Percentiles rank a stretch among this genome's conserved stretches.
These are phyloP conservation scores for Leishmania turanica DNA, from an alignment of 208 protist genomes.

Conservation along the genomic window DNA sequence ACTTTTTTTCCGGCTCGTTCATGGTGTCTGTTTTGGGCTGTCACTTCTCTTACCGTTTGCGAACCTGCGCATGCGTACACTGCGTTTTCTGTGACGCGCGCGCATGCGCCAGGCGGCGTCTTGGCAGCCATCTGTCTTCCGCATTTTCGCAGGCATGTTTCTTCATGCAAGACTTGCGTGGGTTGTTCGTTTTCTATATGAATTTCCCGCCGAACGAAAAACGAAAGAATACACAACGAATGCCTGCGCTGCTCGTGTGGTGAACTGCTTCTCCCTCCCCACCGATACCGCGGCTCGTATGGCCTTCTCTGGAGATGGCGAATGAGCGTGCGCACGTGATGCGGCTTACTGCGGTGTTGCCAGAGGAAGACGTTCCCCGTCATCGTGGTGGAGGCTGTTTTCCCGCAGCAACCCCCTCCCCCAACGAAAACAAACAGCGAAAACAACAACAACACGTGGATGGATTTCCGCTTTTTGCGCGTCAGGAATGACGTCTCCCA, in stretches of 20 bases:
- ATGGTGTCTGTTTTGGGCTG: neutral
- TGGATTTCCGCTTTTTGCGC: neutral
- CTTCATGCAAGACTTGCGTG: neutral
- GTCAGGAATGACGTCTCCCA: neutral
- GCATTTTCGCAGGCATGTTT: neutral
- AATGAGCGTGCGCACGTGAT: neutral
- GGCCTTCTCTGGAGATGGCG: neutral
- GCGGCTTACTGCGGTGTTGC: neutral
- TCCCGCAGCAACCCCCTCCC: neutral
- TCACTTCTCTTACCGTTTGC: neutral
- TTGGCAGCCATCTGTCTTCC: neutral
- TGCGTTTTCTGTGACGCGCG: too few species aligned
- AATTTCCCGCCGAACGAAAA: too few species aligned
- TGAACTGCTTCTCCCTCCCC: neutral
- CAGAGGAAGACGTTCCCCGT: neutral
- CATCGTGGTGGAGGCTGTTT: neutral
- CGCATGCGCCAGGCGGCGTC: neutral
- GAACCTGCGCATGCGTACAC: too few species aligned
- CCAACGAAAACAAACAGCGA: neutral
- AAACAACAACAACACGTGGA: neutral
- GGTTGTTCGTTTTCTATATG: neutral
- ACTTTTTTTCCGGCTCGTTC: neutral
- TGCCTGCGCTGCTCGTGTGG: neutral
- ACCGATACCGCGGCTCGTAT: neutral
- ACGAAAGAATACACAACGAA: neutral